phyloP scores from a whole-genome alignment of 257 asterid species.

The Rubia yunnanensis region DNA sequence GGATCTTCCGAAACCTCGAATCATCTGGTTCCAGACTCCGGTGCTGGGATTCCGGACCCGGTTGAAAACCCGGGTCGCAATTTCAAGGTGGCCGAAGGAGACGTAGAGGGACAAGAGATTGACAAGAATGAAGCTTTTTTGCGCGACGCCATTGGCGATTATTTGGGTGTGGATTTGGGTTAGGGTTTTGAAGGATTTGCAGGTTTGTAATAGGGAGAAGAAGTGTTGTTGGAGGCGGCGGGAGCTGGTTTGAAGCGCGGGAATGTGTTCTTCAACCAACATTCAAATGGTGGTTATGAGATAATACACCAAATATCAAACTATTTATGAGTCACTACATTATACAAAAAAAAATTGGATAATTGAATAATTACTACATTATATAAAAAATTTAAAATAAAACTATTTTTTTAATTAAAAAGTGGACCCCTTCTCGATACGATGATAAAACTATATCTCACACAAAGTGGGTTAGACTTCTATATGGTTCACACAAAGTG shows the following conservation, averaged over 20 bases:
- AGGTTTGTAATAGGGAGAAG: slow-evolving; percentile 40
- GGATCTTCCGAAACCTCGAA: slow-evolving; percentile 30
- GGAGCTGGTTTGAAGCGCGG: slow-evolving; percentile 25
- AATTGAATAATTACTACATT: no score
- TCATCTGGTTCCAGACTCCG: slow-evolving; percentile 62
- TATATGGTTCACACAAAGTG: no score
- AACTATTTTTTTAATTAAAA: no score
- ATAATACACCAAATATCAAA: background rate
- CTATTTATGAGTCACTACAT: no score
- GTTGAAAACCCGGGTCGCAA: slow-evolving; percentile 45
- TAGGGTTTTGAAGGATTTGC: slow-evolving; percentile 37
- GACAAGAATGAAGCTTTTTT: slow-evolving; percentile 57
- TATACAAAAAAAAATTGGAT: no score
- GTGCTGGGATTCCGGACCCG: slow-evolving; percentile 44
- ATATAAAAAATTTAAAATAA: no score
- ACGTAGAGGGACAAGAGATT: slow-evolving; percentile 42
- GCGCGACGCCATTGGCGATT: slow-evolving; percentile 39
- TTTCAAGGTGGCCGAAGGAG: slow-evolving; percentile 26
- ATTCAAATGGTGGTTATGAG: slow-evolving; percentile 12
- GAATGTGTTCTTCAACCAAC: slow-evolving; percentile 26
- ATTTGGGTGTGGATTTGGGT: slow-evolving; percentile 56
- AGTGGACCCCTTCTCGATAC: no score
- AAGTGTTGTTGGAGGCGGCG: slow-evolving; percentile 46
- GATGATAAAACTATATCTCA: no score
- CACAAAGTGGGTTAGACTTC: no score